phyloP scores from a whole-genome alignment of 257 asterid species.

The Solanum bukasovii region DNA sequence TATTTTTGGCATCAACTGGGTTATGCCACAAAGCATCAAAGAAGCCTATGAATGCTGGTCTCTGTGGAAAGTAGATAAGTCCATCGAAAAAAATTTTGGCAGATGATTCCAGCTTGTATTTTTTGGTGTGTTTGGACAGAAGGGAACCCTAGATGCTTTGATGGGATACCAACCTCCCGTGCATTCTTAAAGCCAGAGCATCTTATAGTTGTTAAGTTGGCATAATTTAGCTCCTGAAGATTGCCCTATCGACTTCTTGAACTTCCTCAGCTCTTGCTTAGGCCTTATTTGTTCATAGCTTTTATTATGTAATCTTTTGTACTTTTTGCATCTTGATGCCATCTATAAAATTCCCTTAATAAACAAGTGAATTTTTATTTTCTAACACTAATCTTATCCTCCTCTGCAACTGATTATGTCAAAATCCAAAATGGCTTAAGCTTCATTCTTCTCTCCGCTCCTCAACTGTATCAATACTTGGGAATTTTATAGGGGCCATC shows the following conservation, averaged over 20 bases:
- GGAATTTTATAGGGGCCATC: background rate
- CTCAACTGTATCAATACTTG: background rate
- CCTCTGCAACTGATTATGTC: background rate
- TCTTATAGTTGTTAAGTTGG: background rate
- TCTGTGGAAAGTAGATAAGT: background rate
- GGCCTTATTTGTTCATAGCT: background rate
- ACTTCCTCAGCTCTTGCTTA: background rate
- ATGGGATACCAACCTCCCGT: background rate
- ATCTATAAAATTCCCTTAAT: background rate
- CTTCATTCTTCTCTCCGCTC: background rate
- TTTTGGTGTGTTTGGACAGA: background rate
- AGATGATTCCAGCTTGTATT: background rate
- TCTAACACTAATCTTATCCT: background rate
- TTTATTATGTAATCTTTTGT: background rate
- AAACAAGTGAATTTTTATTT: background rate
- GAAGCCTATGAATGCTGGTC: background rate
- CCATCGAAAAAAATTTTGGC: background rate
- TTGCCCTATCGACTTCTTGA: background rate
- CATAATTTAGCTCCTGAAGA: background rate
- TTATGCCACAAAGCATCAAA: background rate
- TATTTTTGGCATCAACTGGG: background rate
- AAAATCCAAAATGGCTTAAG: background rate
- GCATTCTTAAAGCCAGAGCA: background rate
- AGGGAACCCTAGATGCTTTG: background rate
- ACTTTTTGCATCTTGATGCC: background rate